Evolutionary conservation across 192 early-diverging fungal genomes (phyloP).

Genomic region (Backusella luteola): DNA sequence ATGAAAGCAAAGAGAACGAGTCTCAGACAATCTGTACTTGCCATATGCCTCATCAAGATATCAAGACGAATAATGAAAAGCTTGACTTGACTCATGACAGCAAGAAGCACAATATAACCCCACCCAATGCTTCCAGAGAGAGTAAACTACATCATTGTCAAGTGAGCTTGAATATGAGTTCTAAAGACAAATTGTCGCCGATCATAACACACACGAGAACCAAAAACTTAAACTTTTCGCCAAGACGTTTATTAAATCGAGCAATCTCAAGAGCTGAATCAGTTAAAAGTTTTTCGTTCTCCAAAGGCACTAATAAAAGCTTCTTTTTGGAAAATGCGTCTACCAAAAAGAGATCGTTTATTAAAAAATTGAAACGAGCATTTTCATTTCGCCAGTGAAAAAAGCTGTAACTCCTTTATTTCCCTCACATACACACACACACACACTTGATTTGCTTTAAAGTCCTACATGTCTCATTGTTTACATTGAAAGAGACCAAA

Average conservation of each 20-base stretch:
- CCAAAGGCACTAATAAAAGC: background rate
- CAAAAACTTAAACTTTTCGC: background rate
- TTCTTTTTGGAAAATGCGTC: background rate
- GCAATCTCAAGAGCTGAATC: background rate
- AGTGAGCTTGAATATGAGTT: background rate
- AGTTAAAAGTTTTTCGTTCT: background rate
- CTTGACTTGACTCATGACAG: background rate
- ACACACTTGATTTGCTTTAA: background rate
- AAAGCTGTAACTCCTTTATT: background rate
- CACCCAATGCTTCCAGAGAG: background rate
- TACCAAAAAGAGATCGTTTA: background rate
- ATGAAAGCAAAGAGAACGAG: background rate
- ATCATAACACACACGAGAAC: background rate
- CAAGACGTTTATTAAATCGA: slow-evolving; percentile 12
- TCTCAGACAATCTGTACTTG: background rate
- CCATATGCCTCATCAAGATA: background rate
- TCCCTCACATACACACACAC: background rate
- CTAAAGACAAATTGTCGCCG: slow-evolving; percentile 3
- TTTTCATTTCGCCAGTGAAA: background rate
- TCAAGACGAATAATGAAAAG: background rate
- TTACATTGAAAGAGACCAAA: background rate
- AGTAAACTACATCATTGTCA: background rate
- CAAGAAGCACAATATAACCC: background rate
- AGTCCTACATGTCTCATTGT: background rate
- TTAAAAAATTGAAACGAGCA: slow-evolving; percentile 10